Evolutionary conservation across 768 basidiomycete genomes (phyloP).

Genomic region (Suillus brevipes): DNA sequence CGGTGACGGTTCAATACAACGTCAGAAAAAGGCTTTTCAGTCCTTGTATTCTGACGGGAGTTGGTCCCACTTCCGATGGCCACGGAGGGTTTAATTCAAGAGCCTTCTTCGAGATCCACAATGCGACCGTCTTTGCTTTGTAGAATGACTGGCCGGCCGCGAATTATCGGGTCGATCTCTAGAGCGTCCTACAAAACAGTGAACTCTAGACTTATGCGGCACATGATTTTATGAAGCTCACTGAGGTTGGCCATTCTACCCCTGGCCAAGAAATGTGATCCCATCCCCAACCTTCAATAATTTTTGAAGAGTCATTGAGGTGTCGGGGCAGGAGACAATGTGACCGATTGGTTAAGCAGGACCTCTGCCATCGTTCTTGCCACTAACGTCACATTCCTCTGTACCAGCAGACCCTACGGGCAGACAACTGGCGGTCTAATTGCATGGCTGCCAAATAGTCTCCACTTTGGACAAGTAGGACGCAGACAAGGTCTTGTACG

Average conservation of each 20-base stretch:
- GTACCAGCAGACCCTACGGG: constrained; percentile 38
- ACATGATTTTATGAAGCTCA: constrained; percentile 34
- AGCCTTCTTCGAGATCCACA: constrained; percentile 77
- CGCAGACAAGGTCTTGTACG: constrained; percentile 77
- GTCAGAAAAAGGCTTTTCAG: background rate
- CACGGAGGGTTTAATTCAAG: constrained; percentile 60
- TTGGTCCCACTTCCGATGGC: constrained; percentile 50
- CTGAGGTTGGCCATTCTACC: constrained; percentile 66
- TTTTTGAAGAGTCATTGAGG: constrained; percentile 52
- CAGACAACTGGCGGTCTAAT: constrained; percentile 63
- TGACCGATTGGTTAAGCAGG: constrained; percentile 46
- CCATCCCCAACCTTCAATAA: constrained; percentile 86
- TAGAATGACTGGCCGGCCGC: constrained; percentile 69
- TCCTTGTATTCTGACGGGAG: background rate
- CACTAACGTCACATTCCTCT: constrained; percentile 50
- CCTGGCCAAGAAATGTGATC: constrained; percentile 79
- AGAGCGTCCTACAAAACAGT: constrained; percentile 56
- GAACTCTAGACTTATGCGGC: background rate
- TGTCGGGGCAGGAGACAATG: constrained; percentile 27
- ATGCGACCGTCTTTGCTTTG: constrained; percentile 86
- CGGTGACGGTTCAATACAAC: background rate
- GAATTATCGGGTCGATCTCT: constrained; percentile 66
- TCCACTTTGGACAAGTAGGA: constrained; percentile 73
- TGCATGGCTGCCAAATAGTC: constrained; percentile 72
- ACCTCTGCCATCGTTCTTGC: constrained; percentile 65